Percentiles rank a stretch among this genome's conserved stretches.
Evolutionary conservation across 2,329 filamentous ascomycete species (phyloP).

Genomic region (Penicillium sclerotigenum): DNA sequence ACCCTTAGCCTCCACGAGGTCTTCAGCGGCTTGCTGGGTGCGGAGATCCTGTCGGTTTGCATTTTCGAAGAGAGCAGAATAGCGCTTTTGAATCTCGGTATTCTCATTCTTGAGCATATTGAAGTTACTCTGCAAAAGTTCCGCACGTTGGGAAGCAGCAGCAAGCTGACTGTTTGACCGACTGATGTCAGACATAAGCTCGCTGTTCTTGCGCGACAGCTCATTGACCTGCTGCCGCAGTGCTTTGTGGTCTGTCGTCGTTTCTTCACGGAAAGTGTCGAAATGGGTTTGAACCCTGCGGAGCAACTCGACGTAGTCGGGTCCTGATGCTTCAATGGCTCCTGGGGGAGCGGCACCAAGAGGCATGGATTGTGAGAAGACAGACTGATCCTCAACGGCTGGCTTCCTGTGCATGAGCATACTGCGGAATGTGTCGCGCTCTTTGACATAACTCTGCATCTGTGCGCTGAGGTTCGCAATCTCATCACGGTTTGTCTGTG

Average conservation of each 20-base stretch:
- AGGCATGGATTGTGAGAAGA: constrained; percentile 69
- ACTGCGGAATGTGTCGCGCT: constrained; percentile 95
- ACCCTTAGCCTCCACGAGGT: constrained; percentile 80
- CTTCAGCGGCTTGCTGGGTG: constrained; percentile 88
- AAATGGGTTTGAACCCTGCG: constrained; percentile 88
- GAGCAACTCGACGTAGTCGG: constrained; percentile 72
- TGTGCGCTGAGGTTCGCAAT: constrained; percentile 76
- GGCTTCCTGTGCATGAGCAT: constrained; percentile 77
- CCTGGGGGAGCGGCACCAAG: constrained; percentile 50
- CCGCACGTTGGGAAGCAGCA: constrained; percentile 77
- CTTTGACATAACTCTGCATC: constrained; percentile 88
- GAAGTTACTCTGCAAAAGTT: constrained; percentile 87
- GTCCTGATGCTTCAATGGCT: constrained; percentile 48
- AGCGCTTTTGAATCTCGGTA: constrained; percentile 77
- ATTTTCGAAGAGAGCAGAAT: constrained; percentile 71
- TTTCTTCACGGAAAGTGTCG: constrained; percentile 83
- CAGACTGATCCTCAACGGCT: constrained; percentile 57
- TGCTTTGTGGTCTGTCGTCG: constrained; percentile 73
- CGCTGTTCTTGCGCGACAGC: constrained; percentile 75
- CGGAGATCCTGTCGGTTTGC: constrained; percentile 86
- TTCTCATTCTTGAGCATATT: constrained; percentile 81
- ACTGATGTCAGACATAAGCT: constrained; percentile 77
- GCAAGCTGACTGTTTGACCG: constrained; percentile 76
- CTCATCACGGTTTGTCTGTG: constrained; percentile 79
- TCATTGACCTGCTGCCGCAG: constrained; percentile 81